phyloP scores from a whole-genome alignment of 1,139 yeast genomes.

The Scheffersomyces stambukii region DNA sequence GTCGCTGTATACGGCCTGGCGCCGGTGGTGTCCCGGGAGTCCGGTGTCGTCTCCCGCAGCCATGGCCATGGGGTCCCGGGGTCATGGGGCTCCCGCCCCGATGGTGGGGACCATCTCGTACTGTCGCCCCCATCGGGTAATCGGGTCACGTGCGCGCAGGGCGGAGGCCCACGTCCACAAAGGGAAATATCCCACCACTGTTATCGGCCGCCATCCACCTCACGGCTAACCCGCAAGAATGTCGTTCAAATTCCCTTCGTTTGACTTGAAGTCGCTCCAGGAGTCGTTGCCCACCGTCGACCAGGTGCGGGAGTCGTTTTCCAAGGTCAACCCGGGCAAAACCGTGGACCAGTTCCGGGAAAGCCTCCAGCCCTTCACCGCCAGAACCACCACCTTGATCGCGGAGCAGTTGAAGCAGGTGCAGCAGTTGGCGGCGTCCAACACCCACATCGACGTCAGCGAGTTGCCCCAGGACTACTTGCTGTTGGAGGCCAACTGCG shows the following conservation, averaged over 20 bases:
- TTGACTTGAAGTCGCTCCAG: slow-evolving; percentile 44
- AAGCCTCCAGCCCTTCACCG: slow-evolving; percentile 41
- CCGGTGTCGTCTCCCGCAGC: slow-evolving; percentile 3
- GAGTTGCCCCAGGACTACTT: slow-evolving; percentile 73
- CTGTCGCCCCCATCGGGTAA: no score
- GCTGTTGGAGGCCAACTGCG: slow-evolving; percentile 62
- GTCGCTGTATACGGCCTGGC: slow-evolving; percentile 21
- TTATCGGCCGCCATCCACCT: slow-evolving; percentile 1
- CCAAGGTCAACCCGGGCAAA: slow-evolving; percentile 37
- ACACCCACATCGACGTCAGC: slow-evolving; percentile 39
- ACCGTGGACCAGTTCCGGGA: slow-evolving; percentile 39
- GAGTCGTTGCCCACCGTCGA: slow-evolving; percentile 42
- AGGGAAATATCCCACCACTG: no score
- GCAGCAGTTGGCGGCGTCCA: slow-evolving; percentile 34
- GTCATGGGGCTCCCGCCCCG: no score
- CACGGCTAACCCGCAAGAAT: slow-evolving; percentile 15
- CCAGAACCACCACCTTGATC: slow-evolving; percentile 36
- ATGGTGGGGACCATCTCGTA: no score
- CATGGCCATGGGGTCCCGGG: not conserved
- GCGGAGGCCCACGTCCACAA: no score
- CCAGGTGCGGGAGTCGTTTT: slow-evolving; percentile 33
- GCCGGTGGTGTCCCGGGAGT: slow-evolving; percentile 7
- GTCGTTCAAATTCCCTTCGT: slow-evolving; percentile 51
- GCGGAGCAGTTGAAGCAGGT: slow-evolving; percentile 40
- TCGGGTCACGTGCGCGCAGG: no score